A percentile compares a stretch with the other conserved stretches of the same genome.
These are phyloP conservation scores for Syzygium oleosum DNA, from an alignment of 345 rosid genomes.

Conservation along the genomic window DNA sequence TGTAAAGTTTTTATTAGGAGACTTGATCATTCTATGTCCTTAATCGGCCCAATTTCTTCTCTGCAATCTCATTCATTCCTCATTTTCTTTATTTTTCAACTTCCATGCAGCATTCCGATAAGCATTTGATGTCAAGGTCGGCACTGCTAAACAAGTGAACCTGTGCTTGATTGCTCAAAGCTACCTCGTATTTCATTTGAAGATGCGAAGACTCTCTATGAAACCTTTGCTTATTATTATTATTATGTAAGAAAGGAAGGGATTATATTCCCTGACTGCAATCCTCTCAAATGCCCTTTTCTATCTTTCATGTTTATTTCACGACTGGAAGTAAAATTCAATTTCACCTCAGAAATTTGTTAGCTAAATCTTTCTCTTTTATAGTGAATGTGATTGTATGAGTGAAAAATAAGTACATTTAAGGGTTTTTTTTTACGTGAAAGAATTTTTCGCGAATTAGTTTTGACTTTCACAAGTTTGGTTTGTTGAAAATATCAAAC, in stretches of 20 bases:
- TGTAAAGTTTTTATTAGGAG: neutral
- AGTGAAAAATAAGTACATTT: neutral
- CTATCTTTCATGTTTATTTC: neutral
- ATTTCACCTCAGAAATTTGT: neutral
- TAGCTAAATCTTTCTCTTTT: neutral
- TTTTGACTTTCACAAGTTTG: neutral
- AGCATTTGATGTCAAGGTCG: constrained; percentile 33
- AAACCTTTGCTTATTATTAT: neutral
- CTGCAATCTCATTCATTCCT: neutral
- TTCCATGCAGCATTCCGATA: constrained; percentile 29
- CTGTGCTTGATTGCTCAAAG: neutral
- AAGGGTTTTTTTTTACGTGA: neutral
- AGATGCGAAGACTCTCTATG: neutral
- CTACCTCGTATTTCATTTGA: neutral
- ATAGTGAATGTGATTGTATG: neutral
- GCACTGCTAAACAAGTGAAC: constrained; percentile 2
- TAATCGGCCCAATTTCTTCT: neutral
- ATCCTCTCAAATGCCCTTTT: neutral
- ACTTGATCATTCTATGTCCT: neutral
- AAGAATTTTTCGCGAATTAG: neutral
- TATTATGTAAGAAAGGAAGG: neutral
- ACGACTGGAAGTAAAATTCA: neutral
- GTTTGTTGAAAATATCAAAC: neutral
- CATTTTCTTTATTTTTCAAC: neutral
- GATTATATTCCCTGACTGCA: neutral